A percentile compares a stretch with the other conserved stretches of the same genome.
phyloP scores from a whole-genome alignment of 371 early-diverging fungal genomes.

The Actinomortierella ambigua region DNA sequence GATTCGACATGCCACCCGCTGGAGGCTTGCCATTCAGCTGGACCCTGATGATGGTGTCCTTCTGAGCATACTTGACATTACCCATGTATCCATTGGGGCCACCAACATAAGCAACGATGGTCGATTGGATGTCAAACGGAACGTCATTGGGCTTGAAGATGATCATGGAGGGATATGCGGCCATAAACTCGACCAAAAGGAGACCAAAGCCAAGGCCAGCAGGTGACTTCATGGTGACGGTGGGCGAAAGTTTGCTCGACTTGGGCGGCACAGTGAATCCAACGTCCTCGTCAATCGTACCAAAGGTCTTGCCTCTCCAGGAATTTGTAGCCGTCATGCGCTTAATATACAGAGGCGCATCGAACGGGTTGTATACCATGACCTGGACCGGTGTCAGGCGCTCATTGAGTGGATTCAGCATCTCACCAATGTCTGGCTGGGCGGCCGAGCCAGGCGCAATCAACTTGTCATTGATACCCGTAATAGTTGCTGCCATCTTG shows the following conservation, averaged over 20 bases:
- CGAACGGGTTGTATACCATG: constrained; percentile 55
- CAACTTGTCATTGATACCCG: constrained; percentile 50
- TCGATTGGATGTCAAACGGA: constrained; percentile 36
- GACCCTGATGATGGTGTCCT: constrained; percentile 18
- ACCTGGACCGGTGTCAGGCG: constrained; percentile 46
- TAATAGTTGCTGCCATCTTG: constrained; percentile 48
- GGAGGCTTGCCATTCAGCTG: constrained; percentile 10
- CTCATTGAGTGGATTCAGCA: constrained; percentile 11
- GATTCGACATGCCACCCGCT: not conserved
- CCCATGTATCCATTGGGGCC: constrained; percentile 28
- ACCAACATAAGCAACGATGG: constrained; percentile 31
- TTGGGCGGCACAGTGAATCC: constrained; percentile 34
- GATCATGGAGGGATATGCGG: constrained; percentile 9
- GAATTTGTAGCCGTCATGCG: constrained; percentile 29
- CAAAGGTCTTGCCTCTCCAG: constrained; percentile 26
- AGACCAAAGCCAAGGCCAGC: constrained; percentile 14
- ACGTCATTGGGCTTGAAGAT: constrained; percentile 7
- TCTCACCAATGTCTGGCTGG: constrained; percentile 11
- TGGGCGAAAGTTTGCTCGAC: constrained; percentile 16
- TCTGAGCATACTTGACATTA: constrained; percentile 32
- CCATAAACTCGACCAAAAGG: constrained; percentile 17
- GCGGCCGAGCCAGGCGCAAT: constrained; percentile 41
- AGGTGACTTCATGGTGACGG: constrained; percentile 27
- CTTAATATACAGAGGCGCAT: constrained; percentile 48
- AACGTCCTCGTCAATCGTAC: constrained; percentile 23